phyloP scores from a whole-genome alignment of 2,329 filamentous ascomycete genomes.

The Phaeosphaeria sp. region DNA sequence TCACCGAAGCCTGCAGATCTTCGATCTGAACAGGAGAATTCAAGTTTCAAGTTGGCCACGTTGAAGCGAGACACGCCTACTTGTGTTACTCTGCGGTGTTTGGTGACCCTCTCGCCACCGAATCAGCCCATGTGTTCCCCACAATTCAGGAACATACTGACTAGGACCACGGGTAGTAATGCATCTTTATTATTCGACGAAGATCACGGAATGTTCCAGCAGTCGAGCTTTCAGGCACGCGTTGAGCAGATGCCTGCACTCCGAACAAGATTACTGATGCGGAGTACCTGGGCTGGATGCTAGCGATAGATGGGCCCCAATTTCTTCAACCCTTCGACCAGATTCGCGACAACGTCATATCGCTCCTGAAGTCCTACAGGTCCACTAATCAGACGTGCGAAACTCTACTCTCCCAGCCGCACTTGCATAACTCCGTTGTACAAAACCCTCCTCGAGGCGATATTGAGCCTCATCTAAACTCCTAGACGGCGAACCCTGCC shows the following conservation, averaged over 20 bases:
- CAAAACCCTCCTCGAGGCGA: constrained; percentile 2
- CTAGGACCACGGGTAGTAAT: background rate
- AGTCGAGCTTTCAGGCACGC: background rate
- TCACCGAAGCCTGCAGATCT: background rate
- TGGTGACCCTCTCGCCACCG: background rate
- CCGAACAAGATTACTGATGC: background rate
- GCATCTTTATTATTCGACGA: background rate
- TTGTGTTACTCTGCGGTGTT: background rate
- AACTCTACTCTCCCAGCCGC: background rate
- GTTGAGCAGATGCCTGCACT: background rate
- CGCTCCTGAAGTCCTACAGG: background rate
- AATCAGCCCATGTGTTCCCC: background rate
- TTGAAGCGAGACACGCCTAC: background rate
- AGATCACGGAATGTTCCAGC: background rate
- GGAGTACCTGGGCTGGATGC: constrained; percentile 1
- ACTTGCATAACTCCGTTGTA: background rate
- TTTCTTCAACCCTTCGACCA: background rate
- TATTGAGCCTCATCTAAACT: constrained; percentile 17
- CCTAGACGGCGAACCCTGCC: background rate
- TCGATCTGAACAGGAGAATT: background rate
- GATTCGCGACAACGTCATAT: background rate
- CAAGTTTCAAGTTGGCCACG: background rate
- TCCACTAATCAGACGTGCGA: background rate
- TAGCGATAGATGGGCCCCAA: background rate
- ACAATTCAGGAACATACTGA: background rate